These are phyloP conservation scores for Blastomyces parvus DNA, from an alignment of 2,329 filamentous ascomycete genomes.

Conservation along the genomic window DNA sequence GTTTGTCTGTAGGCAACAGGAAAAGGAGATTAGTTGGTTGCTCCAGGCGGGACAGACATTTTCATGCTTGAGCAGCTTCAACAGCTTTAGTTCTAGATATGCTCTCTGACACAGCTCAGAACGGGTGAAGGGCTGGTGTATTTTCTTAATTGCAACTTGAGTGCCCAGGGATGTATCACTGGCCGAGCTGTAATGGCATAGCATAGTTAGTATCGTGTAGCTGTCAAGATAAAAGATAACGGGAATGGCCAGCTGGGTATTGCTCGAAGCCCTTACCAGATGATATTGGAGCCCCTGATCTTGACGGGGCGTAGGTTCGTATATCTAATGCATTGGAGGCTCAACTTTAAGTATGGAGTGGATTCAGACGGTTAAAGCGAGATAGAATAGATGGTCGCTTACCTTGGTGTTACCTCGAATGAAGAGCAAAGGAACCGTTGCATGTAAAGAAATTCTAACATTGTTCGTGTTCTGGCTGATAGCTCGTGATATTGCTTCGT, in stretches of 20 bases:
- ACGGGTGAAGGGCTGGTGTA: neutral
- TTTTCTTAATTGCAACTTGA: conserved; percentile 2
- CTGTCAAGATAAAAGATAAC: neutral
- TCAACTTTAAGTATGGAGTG: neutral
- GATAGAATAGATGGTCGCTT: neutral
- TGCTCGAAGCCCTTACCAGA: neutral
- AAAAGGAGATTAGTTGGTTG: too few species aligned
- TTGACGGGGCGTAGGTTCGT: neutral
- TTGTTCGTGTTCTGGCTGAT: neutral
- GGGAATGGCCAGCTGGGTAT: neutral
- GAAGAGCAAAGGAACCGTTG: neutral
- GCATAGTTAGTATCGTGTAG: neutral
- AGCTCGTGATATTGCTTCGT: neutral
- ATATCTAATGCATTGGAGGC: neutral
- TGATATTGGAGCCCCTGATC: neutral
- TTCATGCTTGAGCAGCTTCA: conserved; percentile 1
- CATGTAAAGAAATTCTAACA: neutral
- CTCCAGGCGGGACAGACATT: neutral
- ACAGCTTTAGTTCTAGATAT: neutral
- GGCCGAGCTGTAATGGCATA: neutral
- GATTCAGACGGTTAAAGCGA: neutral
- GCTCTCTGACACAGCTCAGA: neutral
- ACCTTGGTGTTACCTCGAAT: neutral
- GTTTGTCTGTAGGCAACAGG: neutral
- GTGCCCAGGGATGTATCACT: neutral